Percentiles rank a stretch among this genome's conserved stretches.
Evolutionary conservation across 2,329 filamentous ascomycete genomes (phyloP).

Genomic region (Paecilomyces niveus): DNA sequence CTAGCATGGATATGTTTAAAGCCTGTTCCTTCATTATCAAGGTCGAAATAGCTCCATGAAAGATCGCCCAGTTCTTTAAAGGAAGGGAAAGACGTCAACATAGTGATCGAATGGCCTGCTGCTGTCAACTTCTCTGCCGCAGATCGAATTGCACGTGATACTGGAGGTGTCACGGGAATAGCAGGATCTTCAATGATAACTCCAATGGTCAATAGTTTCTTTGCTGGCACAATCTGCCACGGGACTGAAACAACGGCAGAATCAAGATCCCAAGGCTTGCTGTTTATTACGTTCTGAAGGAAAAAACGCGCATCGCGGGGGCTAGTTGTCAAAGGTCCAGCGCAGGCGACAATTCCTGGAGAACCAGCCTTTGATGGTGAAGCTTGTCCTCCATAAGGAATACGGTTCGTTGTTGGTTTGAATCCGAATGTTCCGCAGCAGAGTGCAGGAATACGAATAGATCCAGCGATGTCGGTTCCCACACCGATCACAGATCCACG

Average conservation of each 20-base stretch:
- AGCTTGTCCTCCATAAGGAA: constrained; percentile 22
- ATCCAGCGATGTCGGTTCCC: constrained; percentile 26
- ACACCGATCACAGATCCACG: constrained; percentile 24
- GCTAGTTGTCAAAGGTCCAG: constrained; percentile 17
- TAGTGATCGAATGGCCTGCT: neutral
- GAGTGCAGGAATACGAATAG: constrained; percentile 29
- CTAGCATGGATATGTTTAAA: neutral
- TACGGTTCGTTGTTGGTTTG: constrained; percentile 24
- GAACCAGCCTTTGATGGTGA: constrained; percentile 10
- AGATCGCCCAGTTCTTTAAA: constrained; percentile 37
- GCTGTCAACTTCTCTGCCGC: neutral
- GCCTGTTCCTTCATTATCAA: neutral
- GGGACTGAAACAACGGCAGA: constrained; percentile 16
- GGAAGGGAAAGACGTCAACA: constrained; percentile 27
- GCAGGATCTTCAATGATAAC: constrained; percentile 16
- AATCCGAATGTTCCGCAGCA: constrained; percentile 30
- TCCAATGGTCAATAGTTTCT: neutral
- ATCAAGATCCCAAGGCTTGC: constrained; percentile 16
- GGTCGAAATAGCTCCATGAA: neutral
- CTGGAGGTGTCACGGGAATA: neutral
- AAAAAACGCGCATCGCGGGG: constrained; percentile 18
- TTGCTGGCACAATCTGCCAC: constrained; percentile 12
- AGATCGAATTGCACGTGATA: neutral
- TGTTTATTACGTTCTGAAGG: constrained; percentile 11
- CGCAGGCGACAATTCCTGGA: constrained; percentile 10